A percentile compares a stretch with the other conserved stretches of the same genome.
Conservation (phyloP, 116 monocot genomes). For the Cymodocea nodosa region DNA sequence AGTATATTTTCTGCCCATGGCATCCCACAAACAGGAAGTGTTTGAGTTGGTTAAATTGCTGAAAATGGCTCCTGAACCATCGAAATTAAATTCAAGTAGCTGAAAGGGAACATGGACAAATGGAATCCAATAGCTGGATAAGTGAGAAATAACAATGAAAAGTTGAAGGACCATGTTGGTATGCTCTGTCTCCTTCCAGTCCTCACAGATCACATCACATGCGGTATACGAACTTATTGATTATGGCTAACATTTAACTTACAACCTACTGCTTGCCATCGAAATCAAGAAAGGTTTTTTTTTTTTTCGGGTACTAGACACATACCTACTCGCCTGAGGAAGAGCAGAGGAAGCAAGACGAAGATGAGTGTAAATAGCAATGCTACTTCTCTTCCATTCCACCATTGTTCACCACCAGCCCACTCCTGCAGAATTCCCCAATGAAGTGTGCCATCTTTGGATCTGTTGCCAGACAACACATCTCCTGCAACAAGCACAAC, state of each 20-base stretch:
- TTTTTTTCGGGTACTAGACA: neutral
- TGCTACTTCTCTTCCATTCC: conserved; percentile 45
- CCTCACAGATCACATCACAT: too few species aligned
- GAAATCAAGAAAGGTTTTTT: too few species aligned
- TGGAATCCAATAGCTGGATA: neutral
- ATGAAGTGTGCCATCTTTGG: conserved; percentile 33
- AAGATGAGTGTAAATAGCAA: conserved; percentile 38
- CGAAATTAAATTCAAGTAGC: too few species aligned
- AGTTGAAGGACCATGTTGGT: neutral
- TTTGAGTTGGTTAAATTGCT: too few species aligned
- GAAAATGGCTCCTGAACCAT: too few species aligned
- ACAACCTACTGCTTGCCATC: too few species aligned
- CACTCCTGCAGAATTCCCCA: conserved; percentile 67
- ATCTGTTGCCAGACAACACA: conserved; percentile 59
- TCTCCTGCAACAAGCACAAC: conserved; percentile 38
- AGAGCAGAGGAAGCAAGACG: conserved; percentile 60
- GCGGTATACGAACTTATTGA: too few species aligned
- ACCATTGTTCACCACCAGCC: conserved; percentile 84
- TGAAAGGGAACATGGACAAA: neutral
- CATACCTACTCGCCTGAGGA: conserved; percentile 71
- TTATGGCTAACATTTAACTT: too few species aligned
- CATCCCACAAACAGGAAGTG: too few species aligned
- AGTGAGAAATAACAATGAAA: neutral
- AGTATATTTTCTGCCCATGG: too few species aligned
- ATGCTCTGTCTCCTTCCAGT: too few species aligned